A percentile compares a stretch with the other conserved stretches of the same genome.
These are phyloP conservation scores for Paramecium caudatum DNA, from an alignment of 73 alveolate genomes.

Conservation along the genomic window DNA sequence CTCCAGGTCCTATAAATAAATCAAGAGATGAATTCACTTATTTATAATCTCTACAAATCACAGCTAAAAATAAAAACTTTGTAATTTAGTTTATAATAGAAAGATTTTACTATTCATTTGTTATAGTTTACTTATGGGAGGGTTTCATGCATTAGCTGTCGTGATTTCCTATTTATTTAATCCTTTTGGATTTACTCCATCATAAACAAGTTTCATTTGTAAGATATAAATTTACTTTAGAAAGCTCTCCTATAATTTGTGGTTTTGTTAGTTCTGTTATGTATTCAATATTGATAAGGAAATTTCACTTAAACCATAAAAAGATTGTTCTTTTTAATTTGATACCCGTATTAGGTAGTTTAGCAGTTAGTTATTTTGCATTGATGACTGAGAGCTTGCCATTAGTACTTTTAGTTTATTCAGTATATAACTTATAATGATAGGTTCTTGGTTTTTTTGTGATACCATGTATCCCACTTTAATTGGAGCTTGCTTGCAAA, in stretches of 20 bases:
- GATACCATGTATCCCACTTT: conserved; percentile 57
- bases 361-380: background rate
- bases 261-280: conserved; percentile 58
- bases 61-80: conserved; percentile 29
- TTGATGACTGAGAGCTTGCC: background rate
- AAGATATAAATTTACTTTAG: background rate
- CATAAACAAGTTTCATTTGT: conserved; percentile 52
- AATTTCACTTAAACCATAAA: conserved; percentile 37
- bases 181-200: conserved; percentile 68
- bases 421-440: conserved; percentile 12
- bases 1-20: conserved; percentile 54
- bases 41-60: conserved; percentile 11
- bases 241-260: conserved; percentile 61
- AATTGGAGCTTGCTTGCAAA: conserved; percentile 58
- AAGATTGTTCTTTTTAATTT: conserved; percentile 43
- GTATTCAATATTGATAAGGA: conserved; percentile 36
- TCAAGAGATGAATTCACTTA: conserved; percentile 48
- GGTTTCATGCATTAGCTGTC: conserved; percentile 69
- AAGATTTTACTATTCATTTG: conserved; percentile 13
- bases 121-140: conserved; percentile 60
- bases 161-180: conserved; percentile 6
- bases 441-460: conserved; percentile 62
- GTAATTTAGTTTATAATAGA: background rate
- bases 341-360: conserved; percentile 35
- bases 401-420: background rate